Evolutionary conservation across 2,329 filamentous ascomycete genomes (phyloP).

Genomic region (Penicillium thymicola): DNA sequence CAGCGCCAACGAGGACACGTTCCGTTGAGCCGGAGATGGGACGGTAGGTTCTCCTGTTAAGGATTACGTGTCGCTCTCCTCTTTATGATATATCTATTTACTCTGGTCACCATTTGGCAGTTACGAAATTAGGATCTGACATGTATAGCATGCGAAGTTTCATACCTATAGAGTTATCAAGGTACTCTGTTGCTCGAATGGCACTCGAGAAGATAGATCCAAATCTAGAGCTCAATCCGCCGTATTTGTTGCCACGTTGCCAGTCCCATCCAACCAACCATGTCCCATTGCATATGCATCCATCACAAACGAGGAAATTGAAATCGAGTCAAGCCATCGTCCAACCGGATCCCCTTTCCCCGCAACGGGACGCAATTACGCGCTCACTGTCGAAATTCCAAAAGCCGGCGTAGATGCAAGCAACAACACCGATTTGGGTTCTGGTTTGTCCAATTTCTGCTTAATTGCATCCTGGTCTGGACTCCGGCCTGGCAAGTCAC

Average conservation of each 20-base stretch:
- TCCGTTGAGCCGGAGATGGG: no score
- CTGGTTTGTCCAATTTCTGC: not conserved
- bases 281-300: not conserved
- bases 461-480: slow-evolving; percentile 1
- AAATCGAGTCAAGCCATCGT: not conserved
- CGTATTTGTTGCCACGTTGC: not conserved
- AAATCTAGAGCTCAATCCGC: not conserved
- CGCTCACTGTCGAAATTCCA: not conserved
- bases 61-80: not conserved
- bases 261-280: not conserved
- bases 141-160: not conserved
- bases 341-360: not conserved
- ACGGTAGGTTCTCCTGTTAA: not conserved
- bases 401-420: not conserved
- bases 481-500: not conserved
- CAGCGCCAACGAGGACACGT: not conserved
- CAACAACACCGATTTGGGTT: not conserved
- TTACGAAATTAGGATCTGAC: not conserved
- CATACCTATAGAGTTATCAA: not conserved
- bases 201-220: not conserved
- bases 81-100: not conserved
- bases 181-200: not conserved
- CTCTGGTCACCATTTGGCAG: not conserved
- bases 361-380: not conserved
- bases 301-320: not conserved